Conservation (phyloP, 2,329 filamentous ascomycete species). For the Metarhizium brunneum region DNA sequence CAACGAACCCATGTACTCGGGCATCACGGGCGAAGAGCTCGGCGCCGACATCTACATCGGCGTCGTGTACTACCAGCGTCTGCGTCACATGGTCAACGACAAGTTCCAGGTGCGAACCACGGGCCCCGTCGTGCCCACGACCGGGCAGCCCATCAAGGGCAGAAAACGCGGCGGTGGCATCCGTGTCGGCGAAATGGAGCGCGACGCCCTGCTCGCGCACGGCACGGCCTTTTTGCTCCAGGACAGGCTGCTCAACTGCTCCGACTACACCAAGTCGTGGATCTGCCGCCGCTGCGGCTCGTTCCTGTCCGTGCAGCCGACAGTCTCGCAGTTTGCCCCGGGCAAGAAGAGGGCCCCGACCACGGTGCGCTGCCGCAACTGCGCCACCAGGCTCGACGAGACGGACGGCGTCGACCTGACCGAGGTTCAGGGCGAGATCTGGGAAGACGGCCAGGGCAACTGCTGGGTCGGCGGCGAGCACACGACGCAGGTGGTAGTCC, state of each 20-base stretch:
- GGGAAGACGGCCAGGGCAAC: slow-evolving; percentile 83
- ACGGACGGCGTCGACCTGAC: slow-evolving; percentile 47
- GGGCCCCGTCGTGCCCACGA: slow-evolving; percentile 80
- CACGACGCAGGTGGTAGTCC: slow-evolving; percentile 84
- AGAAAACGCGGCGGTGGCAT: slow-evolving; percentile 96
- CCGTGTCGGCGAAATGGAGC: slow-evolving; percentile 98
- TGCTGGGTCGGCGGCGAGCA: slow-evolving; percentile 84
- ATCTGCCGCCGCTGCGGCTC: slow-evolving; percentile 84
- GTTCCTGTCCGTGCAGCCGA: slow-evolving; percentile 81
- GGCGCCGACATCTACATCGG: slow-evolving; percentile 94
- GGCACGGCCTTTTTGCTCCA: slow-evolving; percentile 91
- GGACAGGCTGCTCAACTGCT: slow-evolving; percentile 94
- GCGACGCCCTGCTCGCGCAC: slow-evolving; percentile 88
- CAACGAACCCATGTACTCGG: slow-evolving; percentile 97
- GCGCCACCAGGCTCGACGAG: slow-evolving; percentile 54
- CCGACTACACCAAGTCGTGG: slow-evolving; percentile 83
- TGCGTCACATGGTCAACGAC: slow-evolving; percentile 99
- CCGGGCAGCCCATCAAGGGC: slow-evolving; percentile 94
- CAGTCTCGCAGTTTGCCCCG: slow-evolving; percentile 52
- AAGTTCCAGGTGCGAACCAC: slow-evolving; percentile 98
- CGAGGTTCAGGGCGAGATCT: slow-evolving; percentile 61
- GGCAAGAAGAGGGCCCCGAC: slow-evolving; percentile 57
- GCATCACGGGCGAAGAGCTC: slow-evolving; percentile 90
- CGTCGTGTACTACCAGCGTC: slow-evolving; percentile 94
- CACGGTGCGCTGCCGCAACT: slow-evolving; percentile 70